phyloP scores from a whole-genome alignment of 192 early-diverging fungal genomes.

The Backusella luteola region DNA sequence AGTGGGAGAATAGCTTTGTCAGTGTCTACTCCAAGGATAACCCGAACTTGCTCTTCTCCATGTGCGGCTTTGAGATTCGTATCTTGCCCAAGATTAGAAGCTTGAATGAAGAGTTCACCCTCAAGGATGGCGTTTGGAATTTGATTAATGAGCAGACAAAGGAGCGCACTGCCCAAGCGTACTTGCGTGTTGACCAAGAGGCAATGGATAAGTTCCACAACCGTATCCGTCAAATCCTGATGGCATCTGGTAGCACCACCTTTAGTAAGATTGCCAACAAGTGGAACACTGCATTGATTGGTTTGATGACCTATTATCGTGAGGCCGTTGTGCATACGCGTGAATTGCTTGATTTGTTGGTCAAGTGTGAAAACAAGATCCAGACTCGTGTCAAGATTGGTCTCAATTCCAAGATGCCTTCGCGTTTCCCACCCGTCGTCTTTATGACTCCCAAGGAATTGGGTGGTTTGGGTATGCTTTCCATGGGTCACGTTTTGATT shows the following conservation, averaged over 20 bases:
- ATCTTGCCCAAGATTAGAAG: conserved; percentile 91
- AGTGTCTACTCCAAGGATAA: conserved; percentile 97
- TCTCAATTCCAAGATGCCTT: conserved; percentile 98
- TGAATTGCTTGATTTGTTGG: conserved; percentile 93
- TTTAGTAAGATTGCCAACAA: conserved; percentile 99
- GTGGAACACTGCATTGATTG: conserved; percentile 88
- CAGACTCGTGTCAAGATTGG: conserved; percentile 99
- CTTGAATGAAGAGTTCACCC: conserved; percentile 83
- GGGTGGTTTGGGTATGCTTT: conserved; percentile 97
- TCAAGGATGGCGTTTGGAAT: conserved; percentile 90
- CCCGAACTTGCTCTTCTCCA: conserved; percentile 92
- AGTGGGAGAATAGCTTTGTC: conserved; percentile 97
- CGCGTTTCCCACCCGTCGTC: conserved; percentile 93
- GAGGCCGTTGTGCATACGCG: conserved; percentile 98
- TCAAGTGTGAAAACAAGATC: conserved; percentile 98
- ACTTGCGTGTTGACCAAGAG: conserved; percentile 94
- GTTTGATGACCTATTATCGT: conserved; percentile 97
- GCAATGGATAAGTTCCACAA: conserved; percentile 92
- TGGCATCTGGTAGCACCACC: conserved; percentile 96
- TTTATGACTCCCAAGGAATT: conserved; percentile 63
- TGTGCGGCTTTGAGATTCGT: conserved; percentile 89
- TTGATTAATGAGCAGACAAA: conserved; percentile 96
- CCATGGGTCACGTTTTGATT: conserved; percentile 98
- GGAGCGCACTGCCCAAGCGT: conserved; percentile 97
- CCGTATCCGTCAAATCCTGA: conserved; percentile 95